Base-by-base conservation (phyloP, 2,329 filamentous ascomycete genomes). In the Botrytis hyacinthi region DNA sequence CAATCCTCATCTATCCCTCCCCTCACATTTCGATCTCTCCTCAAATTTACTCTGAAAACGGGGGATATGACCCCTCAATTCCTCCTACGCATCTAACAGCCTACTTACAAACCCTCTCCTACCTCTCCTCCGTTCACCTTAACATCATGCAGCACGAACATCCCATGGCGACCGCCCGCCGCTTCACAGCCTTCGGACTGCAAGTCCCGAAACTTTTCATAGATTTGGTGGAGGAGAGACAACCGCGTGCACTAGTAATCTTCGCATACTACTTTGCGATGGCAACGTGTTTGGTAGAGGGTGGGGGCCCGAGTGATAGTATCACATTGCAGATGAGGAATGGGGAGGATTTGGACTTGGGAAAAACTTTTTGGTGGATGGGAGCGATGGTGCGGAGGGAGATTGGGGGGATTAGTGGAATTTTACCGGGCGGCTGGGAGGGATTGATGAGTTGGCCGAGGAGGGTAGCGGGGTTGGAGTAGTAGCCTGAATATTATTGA, bases 221-320 rank as follows among this genome's bases (percentile, higher is more conserved):
- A 32, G 69, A 73, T 44, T 61, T 75, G 7, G 73, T 77, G 12
- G 70, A 75, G n/a, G 73, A 67, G 63, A 46, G 60, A 48, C 65
- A 74, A 10, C 74, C 74, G 16, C 67, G 76, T n/a, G 76, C 76
- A 8, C 60, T 77, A 10, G 71, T 76, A 18, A 75, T 77, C 14
- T 74, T 77, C 48, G 78, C 80, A 2, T 79, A 81, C 69, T 82
- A 78, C 77, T 76, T 82, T 69, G 79, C 80, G 1, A 71, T 82
- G 22, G 78, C 80, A 10, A 73, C 57, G 29, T 68, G 42, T 60
- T 61, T 73, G 42, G 71, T 37, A 14, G 37, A 60, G 32, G 48
- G 51, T 12, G 35, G 63, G 29, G 26, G 44, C 7, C 54, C 35
- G 4, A 16, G 18, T 22, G 42, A 71, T 29, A 44, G 69, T 10